Base-by-base conservation (phyloP, 108 stramenopile genomes). In the Nitzschia inconspicua region DNA sequence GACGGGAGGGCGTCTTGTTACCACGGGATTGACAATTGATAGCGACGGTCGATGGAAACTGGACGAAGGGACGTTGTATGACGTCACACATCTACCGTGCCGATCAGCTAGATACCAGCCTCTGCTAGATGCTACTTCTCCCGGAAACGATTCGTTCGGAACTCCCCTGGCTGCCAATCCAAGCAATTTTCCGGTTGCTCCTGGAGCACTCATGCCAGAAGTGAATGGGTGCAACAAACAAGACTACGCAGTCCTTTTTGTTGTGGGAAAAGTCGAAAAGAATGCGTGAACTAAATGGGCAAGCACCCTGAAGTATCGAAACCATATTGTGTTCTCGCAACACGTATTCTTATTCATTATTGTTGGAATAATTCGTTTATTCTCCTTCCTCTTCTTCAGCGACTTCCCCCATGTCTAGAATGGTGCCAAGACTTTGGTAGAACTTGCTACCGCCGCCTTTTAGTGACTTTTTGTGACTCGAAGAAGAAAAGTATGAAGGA, bases 41-140 rank as follows among this genome's bases (percentile, higher is more conserved):
- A 31, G 40, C 27, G 65, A 62, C 42, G 80, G 77, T 1, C 35
- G 26, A 16, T 86, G 84, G 84, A 70, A 63, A 23, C 49, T 86
- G 44, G 75, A 77, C 44, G 67, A 79, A 36, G 77, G 79, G 6
- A 70, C 60, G 2, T 50, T 86, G 46, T 81, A 70, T 49, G 84
- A 86, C 68, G 84, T 86, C 29, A 86, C 84, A 2, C 84, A 86
- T 63, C 64, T 86, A 19, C 84, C 84, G 0, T 86, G 84, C 53
- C 80, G 84, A 43, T 70, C 76, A 13, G 84, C 84, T 0, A 57
- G 74, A 22, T 86, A 86, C 52, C 43, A 73, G 59, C 32, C 71
- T 52, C 5, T 48, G 4, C 6, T 4, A 20, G 65, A 60, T 39
- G 46, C 22, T 56, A 49, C 46, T 65, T 13, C 5, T n/a, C 28